Base-by-base conservation (phyloP, 2,329 filamentous ascomycete species). In the Madurella fahalii region DNA sequence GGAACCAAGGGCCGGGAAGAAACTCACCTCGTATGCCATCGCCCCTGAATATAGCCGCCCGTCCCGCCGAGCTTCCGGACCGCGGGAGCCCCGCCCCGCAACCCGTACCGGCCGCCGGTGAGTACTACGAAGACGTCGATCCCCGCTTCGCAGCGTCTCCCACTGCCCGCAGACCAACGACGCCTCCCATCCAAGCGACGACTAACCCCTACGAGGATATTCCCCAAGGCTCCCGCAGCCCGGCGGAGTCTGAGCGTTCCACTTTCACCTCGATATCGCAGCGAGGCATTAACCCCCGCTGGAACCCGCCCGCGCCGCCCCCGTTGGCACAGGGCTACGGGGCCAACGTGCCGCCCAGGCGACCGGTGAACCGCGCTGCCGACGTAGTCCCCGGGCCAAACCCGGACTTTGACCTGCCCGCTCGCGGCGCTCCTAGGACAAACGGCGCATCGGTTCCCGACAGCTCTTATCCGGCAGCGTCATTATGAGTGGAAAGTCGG, bases 121-220 rank as follows among this genome's bases (percentile, higher is more conserved):
- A 80, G 58, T 97, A 97, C 72, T 95, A 95, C 67, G 94, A 97
- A 77, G 93, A 97, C 68, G 84, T 96, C 12, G 91, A 96, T 61
- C 91, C 93, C 43, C 88, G 85, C 53, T 97, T 96, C 66, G 87
- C 84, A 34, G 79, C 83, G 53, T 69, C 65, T 40, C 62, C 64
- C 51, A 55, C 58, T 41, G 56, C 63, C 52, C 66, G 50, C 59
- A 69, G 37, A 62, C 69, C 52, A 65, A 71, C 65, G 64, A 56
- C 60, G 50, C 61, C 57, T 57, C 68, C 57, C 53, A 52, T 65
- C 42, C 62, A 64, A 32, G 43, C 61, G 42, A 61, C 61, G 42
- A 61, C 63, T 55, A 64, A 62, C 61, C 59, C 63, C 37, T 68
- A 69, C 61, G 67, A 69, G 48, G 68, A 69, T 68, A 60, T 68